Evolutionary conservation across 1,139 yeast genomes (phyloP).

Genomic region (Pichia sp.): DNA sequence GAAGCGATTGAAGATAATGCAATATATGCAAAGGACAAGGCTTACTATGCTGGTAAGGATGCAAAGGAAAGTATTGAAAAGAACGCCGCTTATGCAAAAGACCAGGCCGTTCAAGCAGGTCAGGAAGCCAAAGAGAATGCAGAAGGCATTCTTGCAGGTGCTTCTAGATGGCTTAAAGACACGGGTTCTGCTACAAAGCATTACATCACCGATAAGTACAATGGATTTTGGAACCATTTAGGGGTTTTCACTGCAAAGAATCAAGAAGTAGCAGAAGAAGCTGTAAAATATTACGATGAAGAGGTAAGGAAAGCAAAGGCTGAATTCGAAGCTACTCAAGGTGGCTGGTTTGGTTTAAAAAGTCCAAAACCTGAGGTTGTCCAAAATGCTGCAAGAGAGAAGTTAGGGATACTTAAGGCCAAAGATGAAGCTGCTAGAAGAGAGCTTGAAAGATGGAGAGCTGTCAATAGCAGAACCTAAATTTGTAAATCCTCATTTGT

Average conservation of each 20-base stretch:
- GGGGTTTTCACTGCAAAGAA: constrained; percentile 25
- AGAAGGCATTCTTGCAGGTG: not conserved
- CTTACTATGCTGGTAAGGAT: constrained; percentile 13
- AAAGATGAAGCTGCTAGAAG: constrained; percentile 11
- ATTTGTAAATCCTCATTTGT: not conserved
- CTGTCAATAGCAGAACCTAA: not conserved
- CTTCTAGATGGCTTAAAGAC: not conserved
- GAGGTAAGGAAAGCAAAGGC: constrained; percentile 11
- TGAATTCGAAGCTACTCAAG: constrained; percentile 14
- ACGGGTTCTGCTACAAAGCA: constrained; percentile 5
- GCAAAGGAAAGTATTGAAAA: constrained; percentile 15
- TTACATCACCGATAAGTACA: constrained; percentile 34
- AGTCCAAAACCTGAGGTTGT: constrained; percentile 12
- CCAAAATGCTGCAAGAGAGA: constrained; percentile 13
- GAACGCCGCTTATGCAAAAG: constrained; percentile 14
- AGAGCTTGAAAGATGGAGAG: constrained; percentile 15
- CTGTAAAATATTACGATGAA: constrained; percentile 16
- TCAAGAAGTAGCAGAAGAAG: constrained; percentile 26
- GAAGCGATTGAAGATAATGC: constrained; percentile 3
- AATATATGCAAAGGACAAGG: constrained; percentile 9
- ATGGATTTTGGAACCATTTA: constrained; percentile 23
- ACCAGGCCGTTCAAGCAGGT: constrained; percentile 26
- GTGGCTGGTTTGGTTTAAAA: constrained; percentile 15
- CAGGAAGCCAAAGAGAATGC: not conserved
- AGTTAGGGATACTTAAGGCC: constrained; percentile 9